Conservation (phyloP, 2,329 filamentous ascomycete genomes). For the Talaromyces sp. region DNA sequence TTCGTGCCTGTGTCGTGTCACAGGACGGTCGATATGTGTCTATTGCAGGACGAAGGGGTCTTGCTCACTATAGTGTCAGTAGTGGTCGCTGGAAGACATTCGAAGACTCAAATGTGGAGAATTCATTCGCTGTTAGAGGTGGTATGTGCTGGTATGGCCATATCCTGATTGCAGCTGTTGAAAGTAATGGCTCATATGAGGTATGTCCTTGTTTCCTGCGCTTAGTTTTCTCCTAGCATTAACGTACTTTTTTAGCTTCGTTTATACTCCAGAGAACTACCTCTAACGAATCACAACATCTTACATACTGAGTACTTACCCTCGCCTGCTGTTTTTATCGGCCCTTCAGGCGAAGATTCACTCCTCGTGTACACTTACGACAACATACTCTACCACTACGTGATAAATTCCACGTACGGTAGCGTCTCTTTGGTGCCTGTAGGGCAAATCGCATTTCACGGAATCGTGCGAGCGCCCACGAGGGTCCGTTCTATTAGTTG, state of each 20-base stretch:
- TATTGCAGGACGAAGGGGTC: constrained; percentile 85
- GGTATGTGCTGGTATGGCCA: constrained; percentile 99
- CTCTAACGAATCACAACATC: constrained; percentile 69
- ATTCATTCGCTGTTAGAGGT: constrained; percentile 86
- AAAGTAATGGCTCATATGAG: constrained; percentile 77
- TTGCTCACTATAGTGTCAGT: constrained; percentile 93
- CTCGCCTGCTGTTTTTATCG: constrained; percentile 84
- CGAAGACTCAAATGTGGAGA: constrained; percentile 73
- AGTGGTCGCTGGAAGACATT: constrained; percentile 97
- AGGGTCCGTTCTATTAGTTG: constrained; percentile 91
- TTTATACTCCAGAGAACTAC: constrained; percentile 84
- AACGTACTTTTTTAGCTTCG: too few relatives aligned
- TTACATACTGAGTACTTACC: constrained; percentile 76
- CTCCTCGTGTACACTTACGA: constrained; percentile 96
- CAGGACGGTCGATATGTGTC: constrained; percentile 91
- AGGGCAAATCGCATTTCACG: constrained; percentile 97
- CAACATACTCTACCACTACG: constrained; percentile 91
- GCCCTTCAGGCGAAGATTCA: constrained; percentile 88
- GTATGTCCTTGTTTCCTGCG: constrained; percentile 41
- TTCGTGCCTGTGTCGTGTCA: constrained; percentile 81
- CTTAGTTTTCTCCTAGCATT: too few relatives aligned
- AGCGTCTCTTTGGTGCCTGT: constrained; percentile 81
- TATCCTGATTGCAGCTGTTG: constrained; percentile 89
- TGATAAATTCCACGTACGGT: constrained; percentile 71
- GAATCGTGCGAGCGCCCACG: constrained; percentile 89